Percentiles rank a stretch among this genome's conserved stretches.
These are phyloP conservation scores for Amphicarpaea edgeworthii DNA, from an alignment of 306 rosid species.

Conservation along the genomic window DNA sequence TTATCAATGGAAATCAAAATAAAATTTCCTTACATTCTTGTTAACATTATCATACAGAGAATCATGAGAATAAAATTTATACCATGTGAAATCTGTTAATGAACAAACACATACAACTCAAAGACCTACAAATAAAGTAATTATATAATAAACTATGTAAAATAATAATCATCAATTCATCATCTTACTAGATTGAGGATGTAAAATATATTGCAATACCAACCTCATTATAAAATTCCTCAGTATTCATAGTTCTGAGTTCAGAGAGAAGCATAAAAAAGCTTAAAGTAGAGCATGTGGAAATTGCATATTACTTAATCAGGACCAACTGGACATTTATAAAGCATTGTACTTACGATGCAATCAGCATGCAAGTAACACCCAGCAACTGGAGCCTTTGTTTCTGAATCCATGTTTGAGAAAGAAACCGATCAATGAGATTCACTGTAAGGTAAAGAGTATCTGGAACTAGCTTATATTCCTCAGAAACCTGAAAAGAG, in stretches of 20 bases:
- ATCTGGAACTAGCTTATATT: slow-evolving; percentile 84
- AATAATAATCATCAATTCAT: background rate
- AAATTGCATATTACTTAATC: slow-evolving; percentile 19
- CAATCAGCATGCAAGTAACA: slow-evolving; percentile 84
- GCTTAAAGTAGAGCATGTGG: background rate
- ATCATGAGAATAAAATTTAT: background rate
- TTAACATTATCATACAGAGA: background rate
- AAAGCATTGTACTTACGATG: slow-evolving; percentile 77
- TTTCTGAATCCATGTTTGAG: slow-evolving; percentile 60
- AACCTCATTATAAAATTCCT: slow-evolving; percentile 7
- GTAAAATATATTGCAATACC: background rate
- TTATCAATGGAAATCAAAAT: background rate
- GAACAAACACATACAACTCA: background rate
- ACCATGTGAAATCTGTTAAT: background rate
- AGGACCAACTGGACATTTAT: background rate
- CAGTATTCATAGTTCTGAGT: background rate
- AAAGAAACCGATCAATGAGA: slow-evolving; percentile 91
- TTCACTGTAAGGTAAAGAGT: slow-evolving; percentile 90
- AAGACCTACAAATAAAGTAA: background rate
- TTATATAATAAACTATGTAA: background rate
- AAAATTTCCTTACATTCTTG: background rate
- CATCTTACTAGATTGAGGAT: background rate
- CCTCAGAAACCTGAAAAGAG: slow-evolving; percentile 88
- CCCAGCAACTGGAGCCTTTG: slow-evolving; percentile 89
- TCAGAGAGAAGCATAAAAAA: background rate